phyloP scores from a whole-genome alignment of 2,329 filamentous ascomycete species.

The Penicillium hesseltinei region DNA sequence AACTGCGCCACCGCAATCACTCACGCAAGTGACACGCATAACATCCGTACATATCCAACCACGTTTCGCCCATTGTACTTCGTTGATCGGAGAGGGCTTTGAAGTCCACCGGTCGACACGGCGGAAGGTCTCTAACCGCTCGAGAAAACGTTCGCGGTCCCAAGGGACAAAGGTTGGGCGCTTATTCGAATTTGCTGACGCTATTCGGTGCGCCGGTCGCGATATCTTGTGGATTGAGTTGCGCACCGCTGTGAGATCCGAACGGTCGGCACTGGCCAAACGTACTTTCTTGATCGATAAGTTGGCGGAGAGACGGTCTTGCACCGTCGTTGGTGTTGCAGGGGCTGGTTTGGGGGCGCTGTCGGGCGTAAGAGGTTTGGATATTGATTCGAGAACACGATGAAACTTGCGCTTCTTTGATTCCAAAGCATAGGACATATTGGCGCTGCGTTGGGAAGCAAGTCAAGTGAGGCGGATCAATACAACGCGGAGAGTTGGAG shows the following conservation, averaged over 20 bases:
- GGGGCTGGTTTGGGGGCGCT: slow-evolving; percentile 20
- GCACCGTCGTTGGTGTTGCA: slow-evolving; percentile 21
- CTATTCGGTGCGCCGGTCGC: slow-evolving; percentile 30
- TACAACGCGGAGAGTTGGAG: slow-evolving; percentile 12
- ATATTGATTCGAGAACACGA: slow-evolving; percentile 46
- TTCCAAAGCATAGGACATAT: slow-evolving; percentile 47
- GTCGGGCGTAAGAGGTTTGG: slow-evolving; percentile 30
- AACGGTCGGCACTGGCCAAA: slow-evolving; percentile 24
- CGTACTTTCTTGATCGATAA: slow-evolving; percentile 39
- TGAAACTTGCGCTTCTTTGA: slow-evolving; percentile 51
- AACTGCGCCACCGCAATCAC: slow-evolving; percentile 78
- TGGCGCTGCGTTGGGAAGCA: slow-evolving; percentile 7
- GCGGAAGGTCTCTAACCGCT: slow-evolving; percentile 80
- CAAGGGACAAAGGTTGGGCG: slow-evolving; percentile 77
- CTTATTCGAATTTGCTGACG: slow-evolving; percentile 33
- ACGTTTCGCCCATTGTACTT: slow-evolving; percentile 90
- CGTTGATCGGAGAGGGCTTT: slow-evolving; percentile 80
- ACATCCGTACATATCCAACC: slow-evolving; percentile 85
- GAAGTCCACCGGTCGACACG: slow-evolving; percentile 92
- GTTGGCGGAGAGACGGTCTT: slow-evolving; percentile 26
- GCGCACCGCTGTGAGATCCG: slow-evolving; percentile 22
- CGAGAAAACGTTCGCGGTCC: slow-evolving; percentile 78
- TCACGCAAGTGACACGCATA: slow-evolving; percentile 77
- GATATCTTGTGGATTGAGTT: slow-evolving; percentile 27
- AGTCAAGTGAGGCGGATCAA: slow-evolving; percentile 8